Percentiles rank a stretch among this genome's conserved stretches.
Conservation (phyloP, 2,329 filamentous ascomycete species). For the Fusarium albosuccineum region DNA sequence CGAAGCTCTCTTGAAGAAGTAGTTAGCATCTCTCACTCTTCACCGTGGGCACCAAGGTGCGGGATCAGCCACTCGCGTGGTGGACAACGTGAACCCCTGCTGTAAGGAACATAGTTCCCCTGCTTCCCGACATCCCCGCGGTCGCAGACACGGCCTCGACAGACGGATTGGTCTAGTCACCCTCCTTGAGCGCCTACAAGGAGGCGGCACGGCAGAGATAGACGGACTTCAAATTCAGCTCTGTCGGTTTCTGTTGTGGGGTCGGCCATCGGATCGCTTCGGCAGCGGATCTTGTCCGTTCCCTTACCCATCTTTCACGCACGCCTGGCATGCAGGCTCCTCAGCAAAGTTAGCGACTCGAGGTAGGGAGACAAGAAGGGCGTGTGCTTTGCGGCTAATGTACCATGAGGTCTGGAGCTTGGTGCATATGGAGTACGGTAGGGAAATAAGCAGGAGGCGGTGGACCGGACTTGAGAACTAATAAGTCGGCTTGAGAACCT, state of each 20-base stretch:
- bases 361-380: constrained; percentile 18
- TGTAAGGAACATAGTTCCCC: constrained; percentile 12
- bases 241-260: constrained; percentile 28
- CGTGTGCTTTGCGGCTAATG: constrained; percentile 21
- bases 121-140: constrained; percentile 10
- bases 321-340: constrained; percentile 35
- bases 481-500: constrained; percentile 22
- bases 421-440: constrained; percentile 4
- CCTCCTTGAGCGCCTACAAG: constrained; percentile 20
- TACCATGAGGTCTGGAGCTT: constrained; percentile 13
- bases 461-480: constrained; percentile 23
- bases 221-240: constrained; percentile 31
- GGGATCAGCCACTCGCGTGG: constrained; percentile 8
- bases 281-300: constrained; percentile 30
- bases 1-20: not conserved
- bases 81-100: not conserved
- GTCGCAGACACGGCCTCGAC: constrained; percentile 10
- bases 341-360: constrained; percentile 31
- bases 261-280: constrained; percentile 35
- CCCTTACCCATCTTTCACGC: constrained; percentile 37
- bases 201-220: constrained; percentile 26
- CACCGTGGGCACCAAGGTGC: constrained; percentile 5
- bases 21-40: constrained; percentile 1
- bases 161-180: constrained; percentile 12
- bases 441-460: constrained; percentile 10